Percentiles rank a stretch among this genome's conserved stretches.
These are phyloP conservation scores for Mycena albidolilacea DNA, from an alignment of 768 basidiomycete genomes.

Conservation along the genomic window DNA sequence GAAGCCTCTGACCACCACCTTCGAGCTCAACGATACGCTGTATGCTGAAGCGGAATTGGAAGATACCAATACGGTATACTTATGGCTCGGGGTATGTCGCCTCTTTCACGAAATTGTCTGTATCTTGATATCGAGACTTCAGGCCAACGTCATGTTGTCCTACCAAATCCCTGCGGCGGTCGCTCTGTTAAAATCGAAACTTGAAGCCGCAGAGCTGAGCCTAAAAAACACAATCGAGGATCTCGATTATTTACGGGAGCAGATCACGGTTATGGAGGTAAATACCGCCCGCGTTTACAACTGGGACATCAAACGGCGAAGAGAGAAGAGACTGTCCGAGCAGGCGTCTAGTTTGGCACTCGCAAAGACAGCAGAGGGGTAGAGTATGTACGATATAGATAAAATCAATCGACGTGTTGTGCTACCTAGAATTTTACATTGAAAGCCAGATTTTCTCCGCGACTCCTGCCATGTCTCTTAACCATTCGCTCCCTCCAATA, in stretches of 20 bases:
- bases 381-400: constrained; percentile 2
- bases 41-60: constrained; percentile 93
- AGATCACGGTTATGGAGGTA: constrained; percentile 96
- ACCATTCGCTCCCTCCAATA: constrained; percentile 45
- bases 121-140: not conserved
- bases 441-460: constrained; percentile 40
- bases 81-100: constrained; percentile 93
- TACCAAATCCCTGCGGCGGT: constrained; percentile 89
- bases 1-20: constrained; percentile 84
- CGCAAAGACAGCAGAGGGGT: constrained; percentile 22
- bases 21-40: constrained; percentile 96
- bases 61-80: constrained; percentile 89
- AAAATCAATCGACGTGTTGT: constrained; percentile 3
- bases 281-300: constrained; percentile 98
- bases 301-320: constrained; percentile 91
- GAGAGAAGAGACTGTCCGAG: constrained; percentile 67
- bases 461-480: constrained; percentile 42
- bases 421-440: not conserved
- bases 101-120: not conserved
- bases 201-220: constrained; percentile 75
- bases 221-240: constrained; percentile 85
- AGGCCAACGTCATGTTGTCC: constrained; percentile 99
- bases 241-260: constrained; percentile 93
- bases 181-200: constrained; percentile 80
- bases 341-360: constrained; percentile 40